Base-by-base conservation (phyloP, 2,329 filamentous ascomycete genomes). In the Clonostachys rhizophaga region DNA sequence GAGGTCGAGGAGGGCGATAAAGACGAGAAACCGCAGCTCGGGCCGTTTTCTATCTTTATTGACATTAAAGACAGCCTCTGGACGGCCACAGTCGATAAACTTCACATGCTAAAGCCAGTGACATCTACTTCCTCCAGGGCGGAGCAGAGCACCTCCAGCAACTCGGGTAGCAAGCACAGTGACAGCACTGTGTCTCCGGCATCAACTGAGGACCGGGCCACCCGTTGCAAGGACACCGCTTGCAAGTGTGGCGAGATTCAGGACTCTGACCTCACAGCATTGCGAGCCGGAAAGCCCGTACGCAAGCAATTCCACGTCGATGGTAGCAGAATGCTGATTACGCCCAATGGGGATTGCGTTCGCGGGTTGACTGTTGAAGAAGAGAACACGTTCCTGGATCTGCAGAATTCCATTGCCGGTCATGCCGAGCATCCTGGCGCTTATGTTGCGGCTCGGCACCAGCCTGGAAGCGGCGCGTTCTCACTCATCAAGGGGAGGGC, bases 341-440 rank as follows among this genome's bases (percentile, higher is more conserved):
- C 87, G 0, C 86, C 87, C 1, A 83, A 86, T 51, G 87, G 88
- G 11, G 84, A 89, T 52, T 88, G 86, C 59, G 73, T 92, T n/a
- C 83, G 85, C 53, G 85, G 87, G 49, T 67, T 94, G 46, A 83
- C 76, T 2, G 67, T 76, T 5, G 80, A 85, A 40, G 83, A 91
- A 52, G 87, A 91, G 58, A 73, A 84, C 34, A 76, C 78, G 5
- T 91, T 87, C 54, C 69, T 92, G 11, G 74, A 81, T 44, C 74
- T 92, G 6, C 89, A 92, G 62, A 70, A 74, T 43, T 68, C 68
- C 7, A 67, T 89, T 41, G 74, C 76, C 3, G 59, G 63, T 9
- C 68, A 70, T 36, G 72, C 75, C 13, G 67, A 71, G 42, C 73
- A 72, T 45, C 79, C 81, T 0, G 75, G 78, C 5, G 70, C 76